phyloP scores from a whole-genome alignment of 73 alveolate genomes.

The Stentor roeselii region DNA sequence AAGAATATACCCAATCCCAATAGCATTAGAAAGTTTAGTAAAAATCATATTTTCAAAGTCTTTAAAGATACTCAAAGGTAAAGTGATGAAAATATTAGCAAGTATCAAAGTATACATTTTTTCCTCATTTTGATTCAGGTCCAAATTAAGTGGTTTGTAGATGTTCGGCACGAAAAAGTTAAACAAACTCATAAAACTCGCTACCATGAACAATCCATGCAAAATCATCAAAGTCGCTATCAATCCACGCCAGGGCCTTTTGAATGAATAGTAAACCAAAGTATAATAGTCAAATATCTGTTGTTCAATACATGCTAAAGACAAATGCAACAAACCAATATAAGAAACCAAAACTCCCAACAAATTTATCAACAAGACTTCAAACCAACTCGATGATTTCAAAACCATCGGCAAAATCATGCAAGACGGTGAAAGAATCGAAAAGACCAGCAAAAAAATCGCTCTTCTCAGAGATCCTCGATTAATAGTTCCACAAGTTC shows the following conservation, averaged over 20 bases:
- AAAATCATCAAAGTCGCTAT: neutral
- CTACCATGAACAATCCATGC: neutral
- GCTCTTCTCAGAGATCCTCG: slow-evolving; percentile 1
- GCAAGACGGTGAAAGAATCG: neutral
- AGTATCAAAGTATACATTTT: neutral
- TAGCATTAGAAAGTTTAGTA: neutral
- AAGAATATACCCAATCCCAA: neutral
- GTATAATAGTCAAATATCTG: neutral
- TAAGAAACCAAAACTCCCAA: neutral
- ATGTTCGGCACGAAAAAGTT: neutral
- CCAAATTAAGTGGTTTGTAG: neutral
- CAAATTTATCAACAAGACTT: neutral
- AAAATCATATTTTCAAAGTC: neutral
- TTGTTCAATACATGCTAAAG: neutral
- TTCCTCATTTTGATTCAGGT: neutral
- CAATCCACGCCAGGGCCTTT: neutral
- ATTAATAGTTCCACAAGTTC: neutral
- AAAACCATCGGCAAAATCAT: neutral
- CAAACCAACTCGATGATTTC: neutral
- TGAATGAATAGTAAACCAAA: neutral
- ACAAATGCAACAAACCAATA: neutral
- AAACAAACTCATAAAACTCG: neutral
- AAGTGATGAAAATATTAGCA: neutral
- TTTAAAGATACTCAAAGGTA: neutral
- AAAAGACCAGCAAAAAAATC: neutral